These are phyloP conservation scores for Colletotrichum higginsianum DNA, from an alignment of 2,329 filamentous ascomycete genomes.

Conservation along the genomic window DNA sequence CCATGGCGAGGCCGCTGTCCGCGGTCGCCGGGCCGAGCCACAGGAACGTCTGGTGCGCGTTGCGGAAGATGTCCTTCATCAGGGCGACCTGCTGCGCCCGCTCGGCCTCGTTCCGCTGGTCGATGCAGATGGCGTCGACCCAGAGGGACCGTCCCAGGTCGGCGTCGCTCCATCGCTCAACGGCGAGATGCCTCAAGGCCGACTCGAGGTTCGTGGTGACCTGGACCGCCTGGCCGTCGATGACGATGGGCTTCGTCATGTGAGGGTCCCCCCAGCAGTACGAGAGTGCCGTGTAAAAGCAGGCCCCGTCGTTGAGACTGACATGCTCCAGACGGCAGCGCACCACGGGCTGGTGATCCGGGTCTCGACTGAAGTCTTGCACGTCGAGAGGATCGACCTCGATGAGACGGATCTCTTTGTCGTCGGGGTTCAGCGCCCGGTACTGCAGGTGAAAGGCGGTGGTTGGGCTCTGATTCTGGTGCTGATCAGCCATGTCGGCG, in stretches of 20 bases:
- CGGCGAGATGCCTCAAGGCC: constrained; percentile 8
- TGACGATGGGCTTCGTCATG: not conserved
- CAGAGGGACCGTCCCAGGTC: not conserved
- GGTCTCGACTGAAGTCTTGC: not conserved
- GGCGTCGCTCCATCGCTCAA: not conserved
- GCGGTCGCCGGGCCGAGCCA: constrained; percentile 9
- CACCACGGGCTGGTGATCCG: not conserved
- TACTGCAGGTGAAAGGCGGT: not conserved
- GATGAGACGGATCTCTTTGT: constrained; percentile 15
- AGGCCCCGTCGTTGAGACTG: not conserved
- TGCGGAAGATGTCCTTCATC: constrained; percentile 14
- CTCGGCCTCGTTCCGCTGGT: constrained; percentile 13
- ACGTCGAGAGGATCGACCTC: not conserved
- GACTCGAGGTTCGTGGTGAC: constrained; percentile 14
- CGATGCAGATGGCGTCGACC: constrained; percentile 27
- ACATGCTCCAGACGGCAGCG: constrained; percentile 11
- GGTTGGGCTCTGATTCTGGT: not conserved
- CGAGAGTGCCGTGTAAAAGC: constrained; percentile 9
- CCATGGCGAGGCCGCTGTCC: constrained; percentile 11
- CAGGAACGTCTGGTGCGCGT: not conserved
- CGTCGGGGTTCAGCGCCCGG: not conserved
- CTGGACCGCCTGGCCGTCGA: not conserved
- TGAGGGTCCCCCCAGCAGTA: constrained; percentile 16
- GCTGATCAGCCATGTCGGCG: not conserved
- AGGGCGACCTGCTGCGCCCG: not conserved